These are phyloP conservation scores for Fusarium sp. DNA, from an alignment of 2,329 filamentous ascomycete genomes.

Conservation along the genomic window DNA sequence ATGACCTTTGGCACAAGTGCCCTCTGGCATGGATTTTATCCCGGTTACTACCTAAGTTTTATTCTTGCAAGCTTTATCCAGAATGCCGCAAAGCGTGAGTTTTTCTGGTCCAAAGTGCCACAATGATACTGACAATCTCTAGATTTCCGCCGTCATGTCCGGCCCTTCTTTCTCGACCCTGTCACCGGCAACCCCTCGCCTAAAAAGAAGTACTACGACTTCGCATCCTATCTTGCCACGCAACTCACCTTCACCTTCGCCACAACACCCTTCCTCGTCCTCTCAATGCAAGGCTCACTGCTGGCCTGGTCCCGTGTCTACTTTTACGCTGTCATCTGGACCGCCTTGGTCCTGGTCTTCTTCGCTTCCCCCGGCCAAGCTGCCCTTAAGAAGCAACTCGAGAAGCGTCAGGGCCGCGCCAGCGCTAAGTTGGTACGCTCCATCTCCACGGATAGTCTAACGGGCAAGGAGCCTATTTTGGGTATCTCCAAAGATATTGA, in stretches of 20 bases:
- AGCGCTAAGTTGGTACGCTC: conserved; percentile 63
- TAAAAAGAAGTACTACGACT: conserved; percentile 88
- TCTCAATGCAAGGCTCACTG: conserved; percentile 78
- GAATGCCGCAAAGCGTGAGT: conserved; percentile 91
- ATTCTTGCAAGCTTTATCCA: conserved; percentile 91
- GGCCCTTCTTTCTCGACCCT: conserved; percentile 91
- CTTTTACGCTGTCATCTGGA: conserved; percentile 84
- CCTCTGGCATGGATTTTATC: conserved; percentile 98
- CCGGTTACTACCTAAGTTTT: conserved; percentile 94
- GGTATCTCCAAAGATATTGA: conserved; percentile 84
- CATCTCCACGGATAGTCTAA: conserved; percentile 69
- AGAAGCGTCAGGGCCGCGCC: conserved; percentile 66
- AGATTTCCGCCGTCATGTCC: conserved; percentile 91
- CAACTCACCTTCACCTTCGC: conserved; percentile 88
- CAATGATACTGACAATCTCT: conserved; percentile 17
- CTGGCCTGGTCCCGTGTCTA: conserved; percentile 87
- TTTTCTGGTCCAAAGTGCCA: not conserved
- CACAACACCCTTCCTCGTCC: conserved; percentile 86
- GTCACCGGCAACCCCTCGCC: conserved; percentile 76
- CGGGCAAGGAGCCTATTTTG: conserved; percentile 72
- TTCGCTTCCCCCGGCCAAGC: conserved; percentile 84
- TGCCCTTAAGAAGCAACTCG: conserved; percentile 68
- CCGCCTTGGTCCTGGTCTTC: conserved; percentile 74
- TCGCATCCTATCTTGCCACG: conserved; percentile 79
- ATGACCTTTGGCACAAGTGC: conserved; percentile 95